Evolutionary conservation across 1,139 yeast genomes (phyloP).

Genomic region (Meyerozyma smithsonii): DNA sequence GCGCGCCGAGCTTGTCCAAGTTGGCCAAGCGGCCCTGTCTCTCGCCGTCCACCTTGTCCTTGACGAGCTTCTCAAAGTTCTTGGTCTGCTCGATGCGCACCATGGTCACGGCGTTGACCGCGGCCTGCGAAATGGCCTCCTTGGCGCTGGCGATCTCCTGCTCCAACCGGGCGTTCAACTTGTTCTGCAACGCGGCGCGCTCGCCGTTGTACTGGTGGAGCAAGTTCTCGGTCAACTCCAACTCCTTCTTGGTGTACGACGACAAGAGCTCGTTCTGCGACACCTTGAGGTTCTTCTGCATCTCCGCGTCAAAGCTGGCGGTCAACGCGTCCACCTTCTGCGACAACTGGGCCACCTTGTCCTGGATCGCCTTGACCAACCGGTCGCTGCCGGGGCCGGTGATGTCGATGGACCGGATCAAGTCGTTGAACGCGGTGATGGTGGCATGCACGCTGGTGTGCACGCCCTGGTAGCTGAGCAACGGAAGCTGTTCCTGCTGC

Average conservation of each 20-base stretch:
- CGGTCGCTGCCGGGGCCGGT: slow-evolving; percentile 25
- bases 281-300: slow-evolving; percentile 31
- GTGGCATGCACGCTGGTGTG: slow-evolving; percentile 47
- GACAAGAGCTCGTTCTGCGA: slow-evolving; percentile 49
- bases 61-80: slow-evolving; percentile 61
- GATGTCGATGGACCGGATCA: slow-evolving; percentile 48
- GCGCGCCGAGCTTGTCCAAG: slow-evolving; percentile 53
- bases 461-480: slow-evolving; percentile 25
- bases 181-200: slow-evolving; percentile 57
- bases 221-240: slow-evolving; percentile 45
- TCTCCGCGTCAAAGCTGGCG: slow-evolving; percentile 38
- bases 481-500: slow-evolving; percentile 31
- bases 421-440: slow-evolving; percentile 47
- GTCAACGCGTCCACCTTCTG: slow-evolving; percentile 32
- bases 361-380: slow-evolving; percentile 28
- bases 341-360: slow-evolving; percentile 29
- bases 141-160: slow-evolving; percentile 69
- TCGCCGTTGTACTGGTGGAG: slow-evolving; percentile 48
- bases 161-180: slow-evolving; percentile 55
- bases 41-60: slow-evolving; percentile 68
- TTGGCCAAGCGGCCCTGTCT: slow-evolving; percentile 76
- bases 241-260: slow-evolving; percentile 53
- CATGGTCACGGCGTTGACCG: slow-evolving; percentile 70
- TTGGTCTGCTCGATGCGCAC: slow-evolving; percentile 70
- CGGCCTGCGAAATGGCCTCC: slow-evolving; percentile 65